These are phyloP conservation scores for Aspergillus saccharolyticus DNA, from an alignment of 495 filamentous ascomycete species.

Conservation along the genomic window DNA sequence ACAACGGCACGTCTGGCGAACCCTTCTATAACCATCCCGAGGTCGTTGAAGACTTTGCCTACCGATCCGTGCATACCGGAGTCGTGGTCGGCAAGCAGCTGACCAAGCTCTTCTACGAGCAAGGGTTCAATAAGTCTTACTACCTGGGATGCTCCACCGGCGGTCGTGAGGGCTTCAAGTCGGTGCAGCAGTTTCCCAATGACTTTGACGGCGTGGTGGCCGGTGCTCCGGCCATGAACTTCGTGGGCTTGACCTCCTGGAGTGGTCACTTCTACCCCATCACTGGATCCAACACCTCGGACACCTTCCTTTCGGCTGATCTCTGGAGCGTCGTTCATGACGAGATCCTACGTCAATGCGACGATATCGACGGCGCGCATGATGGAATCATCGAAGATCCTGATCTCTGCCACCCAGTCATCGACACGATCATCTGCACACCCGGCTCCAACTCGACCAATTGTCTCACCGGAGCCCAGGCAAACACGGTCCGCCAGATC, in stretches of 20 bases:
- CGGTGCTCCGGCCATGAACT: slow-evolving; percentile 50
- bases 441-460: slow-evolving; percentile 22
- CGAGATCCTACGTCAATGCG: slow-evolving; percentile 62
- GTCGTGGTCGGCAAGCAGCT: slow-evolving; percentile 48
- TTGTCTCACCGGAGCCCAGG: slow-evolving; percentile 55
- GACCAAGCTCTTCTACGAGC: slow-evolving; percentile 43
- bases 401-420: slow-evolving; percentile 50
- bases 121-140: slow-evolving; percentile 44
- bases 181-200: slow-evolving; percentile 44
- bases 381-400: slow-evolving; percentile 65
- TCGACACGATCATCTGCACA: slow-evolving; percentile 50
- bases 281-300: slow-evolving; percentile 40
- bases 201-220: slow-evolving; percentile 65
- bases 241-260: slow-evolving; percentile 50
- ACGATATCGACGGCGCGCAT: slow-evolving; percentile 54
- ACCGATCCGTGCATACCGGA: slow-evolving; percentile 46
- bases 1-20: neutral
- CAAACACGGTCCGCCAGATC: slow-evolving; percentile 48
- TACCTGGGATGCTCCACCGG: slow-evolving; percentile 55
- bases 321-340: slow-evolving; percentile 49
- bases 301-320: slow-evolving; percentile 46
- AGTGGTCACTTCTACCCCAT: slow-evolving; percentile 48
- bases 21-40: neutral
- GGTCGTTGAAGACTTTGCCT: slow-evolving; percentile 47
- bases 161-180: slow-evolving; percentile 50